Conservation (phyloP, 495 filamentous ascomycete species). For the Tuber calosporum region DNA sequence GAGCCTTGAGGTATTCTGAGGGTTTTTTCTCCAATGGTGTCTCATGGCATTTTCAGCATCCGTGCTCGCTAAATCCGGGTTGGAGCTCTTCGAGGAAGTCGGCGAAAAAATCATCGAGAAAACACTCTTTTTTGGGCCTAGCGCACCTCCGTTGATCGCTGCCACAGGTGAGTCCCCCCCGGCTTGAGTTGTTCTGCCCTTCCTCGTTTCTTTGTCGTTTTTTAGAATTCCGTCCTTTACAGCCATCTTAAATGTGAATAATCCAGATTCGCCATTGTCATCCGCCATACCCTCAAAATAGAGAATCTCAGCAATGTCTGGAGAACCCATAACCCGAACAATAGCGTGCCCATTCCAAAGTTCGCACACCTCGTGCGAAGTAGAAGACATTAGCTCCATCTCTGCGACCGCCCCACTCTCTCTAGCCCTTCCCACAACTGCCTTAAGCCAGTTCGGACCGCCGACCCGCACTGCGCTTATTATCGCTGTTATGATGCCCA, state of each 20-base stretch:
- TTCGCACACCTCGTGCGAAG: slow-evolving; percentile 28
- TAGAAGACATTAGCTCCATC: slow-evolving; percentile 25
- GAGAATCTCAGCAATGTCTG: slow-evolving; percentile 24
- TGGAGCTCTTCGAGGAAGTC: background rate
- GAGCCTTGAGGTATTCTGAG: background rate
- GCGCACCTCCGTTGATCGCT: background rate
- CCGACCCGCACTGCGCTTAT: slow-evolving; percentile 52
- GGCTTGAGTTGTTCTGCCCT: background rate
- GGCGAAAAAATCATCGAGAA: background rate
- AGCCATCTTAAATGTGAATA: background rate
- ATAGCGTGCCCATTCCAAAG: slow-evolving; percentile 38
- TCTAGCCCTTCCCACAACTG: slow-evolving; percentile 48
- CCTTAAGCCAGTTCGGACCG: slow-evolving; percentile 49
- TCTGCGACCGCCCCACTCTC: slow-evolving; percentile 32
- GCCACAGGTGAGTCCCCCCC: background rate
- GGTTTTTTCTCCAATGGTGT: background rate
- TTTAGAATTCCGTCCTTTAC: background rate
- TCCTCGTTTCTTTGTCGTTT: background rate
- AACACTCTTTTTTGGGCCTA: background rate
- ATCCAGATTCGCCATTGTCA: background rate
- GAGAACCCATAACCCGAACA: slow-evolving; percentile 28
- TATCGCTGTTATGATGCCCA: slow-evolving; percentile 53
- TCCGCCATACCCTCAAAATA: slow-evolving; percentile 6
- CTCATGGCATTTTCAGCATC: slow-evolving; percentile 8
- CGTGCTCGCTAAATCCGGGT: background rate